Base-by-base conservation (phyloP, 805 yeast species). In the Scheffersomyces spartinae region DNA sequence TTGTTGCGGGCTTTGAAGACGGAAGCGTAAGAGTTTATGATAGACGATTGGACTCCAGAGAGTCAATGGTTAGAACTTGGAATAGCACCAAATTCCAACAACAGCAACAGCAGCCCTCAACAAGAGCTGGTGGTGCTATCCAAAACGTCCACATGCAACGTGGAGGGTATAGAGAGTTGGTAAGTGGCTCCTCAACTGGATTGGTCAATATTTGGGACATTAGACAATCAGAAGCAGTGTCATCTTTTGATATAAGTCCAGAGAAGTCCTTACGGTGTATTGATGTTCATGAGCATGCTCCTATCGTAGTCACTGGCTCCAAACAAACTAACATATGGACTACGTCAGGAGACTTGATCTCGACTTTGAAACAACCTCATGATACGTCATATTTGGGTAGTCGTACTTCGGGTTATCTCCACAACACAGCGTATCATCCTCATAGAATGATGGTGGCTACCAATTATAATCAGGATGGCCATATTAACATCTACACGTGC, bases 211-310 rank as follows among this genome's bases (percentile, higher is more conserved):
- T 91, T 14, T 91, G 97, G 97, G 98, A 91, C 52, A 77, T 91
- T 16, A 62, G 98, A 32, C 47, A 61, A 18, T 68, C 71, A 27
- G 71, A 71, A 7, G 88, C 95, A 0, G 81, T 88, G 2, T 55
- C 67, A 5, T 55, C 73, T 1, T 83, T 76, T 54, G 58, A 55
- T 13, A 79, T 80, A n/a, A 61, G 40, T 52, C 34, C 59, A 32
- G 67, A 49, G 31, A 49, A 65, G 71, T 48, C 55, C 9, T 41
- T 56, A 67, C 69, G 91, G 6, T 66, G 83, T 12, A 64, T 84
- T 29, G 79, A 81, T 42, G 71, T 83, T 4, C 98, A 91, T 52
- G 98, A 91, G 42, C 98, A 91, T 53, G 98, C 97, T 0, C 97
- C 98, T 1, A 64, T 91, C 3, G 70, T 91, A 30, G 88, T 86